These are phyloP conservation scores for Pseudozyma sp. DNA, from an alignment of 1,284 basidiomycete genomes.

Conservation along the genomic window DNA sequence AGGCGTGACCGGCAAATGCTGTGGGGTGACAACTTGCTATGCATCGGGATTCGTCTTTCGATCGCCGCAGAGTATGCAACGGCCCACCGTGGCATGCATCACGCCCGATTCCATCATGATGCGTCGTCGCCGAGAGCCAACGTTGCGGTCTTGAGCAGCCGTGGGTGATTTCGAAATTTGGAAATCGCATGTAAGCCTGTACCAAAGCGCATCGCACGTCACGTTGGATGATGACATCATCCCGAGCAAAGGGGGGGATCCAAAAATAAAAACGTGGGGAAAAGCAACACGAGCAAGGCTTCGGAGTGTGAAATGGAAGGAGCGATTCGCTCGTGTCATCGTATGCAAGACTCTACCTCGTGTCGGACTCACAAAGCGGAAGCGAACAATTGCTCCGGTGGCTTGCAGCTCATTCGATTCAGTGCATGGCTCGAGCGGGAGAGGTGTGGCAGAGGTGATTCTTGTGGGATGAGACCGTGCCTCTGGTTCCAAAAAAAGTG, in stretches of 20 bases:
- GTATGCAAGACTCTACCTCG: background rate
- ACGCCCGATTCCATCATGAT: constrained; percentile 15
- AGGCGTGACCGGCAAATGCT: too few relatives aligned
- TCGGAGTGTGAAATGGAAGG: background rate
- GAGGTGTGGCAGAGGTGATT: too few relatives aligned
- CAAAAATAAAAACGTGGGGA: constrained; percentile 13
- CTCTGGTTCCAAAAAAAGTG: too few relatives aligned
- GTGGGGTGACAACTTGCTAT: too few relatives aligned
- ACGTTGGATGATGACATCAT: background rate
- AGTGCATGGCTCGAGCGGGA: too few relatives aligned
- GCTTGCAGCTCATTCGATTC: background rate
- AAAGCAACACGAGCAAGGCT: background rate
- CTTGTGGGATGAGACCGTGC: too few relatives aligned
- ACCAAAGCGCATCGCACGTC: background rate
- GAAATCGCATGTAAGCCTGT: background rate
- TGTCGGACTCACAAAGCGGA: background rate
- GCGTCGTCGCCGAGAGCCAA: background rate
- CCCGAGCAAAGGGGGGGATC: background rate
- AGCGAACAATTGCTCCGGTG: background rate
- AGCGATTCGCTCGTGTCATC: background rate
- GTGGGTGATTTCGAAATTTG: background rate
- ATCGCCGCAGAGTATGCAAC: background rate
- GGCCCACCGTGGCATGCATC: too few relatives aligned
- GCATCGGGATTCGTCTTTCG: background rate
- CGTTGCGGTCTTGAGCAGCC: background rate